Conservation (phyloP, 1,284 basidiomycete species). For the Cryptococcus sp. region DNA sequence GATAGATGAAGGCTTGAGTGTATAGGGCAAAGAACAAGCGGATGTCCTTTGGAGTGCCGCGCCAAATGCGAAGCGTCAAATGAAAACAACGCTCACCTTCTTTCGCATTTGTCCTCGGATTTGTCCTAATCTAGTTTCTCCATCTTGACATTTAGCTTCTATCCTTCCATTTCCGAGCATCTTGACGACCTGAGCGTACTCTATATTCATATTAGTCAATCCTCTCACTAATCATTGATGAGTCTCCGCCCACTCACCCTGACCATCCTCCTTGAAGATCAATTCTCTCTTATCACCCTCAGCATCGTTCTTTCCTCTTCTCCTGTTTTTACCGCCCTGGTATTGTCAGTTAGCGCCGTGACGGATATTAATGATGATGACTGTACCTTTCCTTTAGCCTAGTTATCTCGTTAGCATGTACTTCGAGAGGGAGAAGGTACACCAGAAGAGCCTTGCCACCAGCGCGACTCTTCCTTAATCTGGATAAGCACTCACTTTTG, state of each 20-base stretch:
- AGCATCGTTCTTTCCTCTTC: conserved; percentile 99
- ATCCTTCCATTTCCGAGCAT: conserved; percentile 98
- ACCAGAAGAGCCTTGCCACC: neutral
- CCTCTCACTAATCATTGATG: neutral
- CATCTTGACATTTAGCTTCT: conserved; percentile 97
- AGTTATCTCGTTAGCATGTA: neutral
- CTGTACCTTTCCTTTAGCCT: conserved; percentile 44
- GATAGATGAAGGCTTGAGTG: neutral
- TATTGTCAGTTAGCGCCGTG: neutral
- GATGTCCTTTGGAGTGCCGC: no score
- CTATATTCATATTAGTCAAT: conserved; percentile 42
- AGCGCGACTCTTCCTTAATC: neutral
- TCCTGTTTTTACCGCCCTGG: conserved; percentile 97
- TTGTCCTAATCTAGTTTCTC: conserved; percentile 94
- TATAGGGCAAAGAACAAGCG: neutral
- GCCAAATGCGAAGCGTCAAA: neutral
- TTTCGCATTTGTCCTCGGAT: conserved; percentile 99
- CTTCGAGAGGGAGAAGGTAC: neutral
- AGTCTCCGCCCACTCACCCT: conserved; percentile 53
- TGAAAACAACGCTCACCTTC: conserved; percentile 62
- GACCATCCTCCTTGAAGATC: conserved; percentile 97
- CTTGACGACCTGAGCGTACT: conserved; percentile 97
- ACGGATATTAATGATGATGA: neutral
- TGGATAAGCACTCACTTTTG: conserved; percentile 25
- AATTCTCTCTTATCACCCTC: conserved; percentile 98